These are phyloP conservation scores for Carex scoparia DNA, from an alignment of 176 grass and related monocot genomes.

Conservation along the genomic window DNA sequence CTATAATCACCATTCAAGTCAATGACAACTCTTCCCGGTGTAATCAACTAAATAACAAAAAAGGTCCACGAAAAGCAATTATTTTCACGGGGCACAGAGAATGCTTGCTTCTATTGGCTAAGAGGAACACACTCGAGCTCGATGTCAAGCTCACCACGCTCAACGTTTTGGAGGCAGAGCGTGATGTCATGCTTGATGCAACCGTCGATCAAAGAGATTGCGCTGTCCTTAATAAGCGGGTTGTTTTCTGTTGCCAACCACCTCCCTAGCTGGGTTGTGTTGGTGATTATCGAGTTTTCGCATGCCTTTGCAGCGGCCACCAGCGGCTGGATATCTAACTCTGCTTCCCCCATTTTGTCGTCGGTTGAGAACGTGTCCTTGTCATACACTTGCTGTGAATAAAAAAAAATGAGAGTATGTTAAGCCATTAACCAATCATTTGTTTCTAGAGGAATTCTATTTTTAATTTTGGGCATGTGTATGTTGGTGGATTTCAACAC, in stretches of 20 bases:
- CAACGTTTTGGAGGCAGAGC: conserved; percentile 75
- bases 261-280: conserved; percentile 54
- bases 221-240: conserved; percentile 53
- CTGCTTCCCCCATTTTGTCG: conserved; percentile 80
- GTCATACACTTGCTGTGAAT: conserved; percentile 68
- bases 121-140: conserved; percentile 97
- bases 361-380: conserved; percentile 89
- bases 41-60: conserved; percentile 13
- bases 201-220: conserved; percentile 49
- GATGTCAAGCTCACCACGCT: conserved; percentile 75
- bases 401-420: conserved; percentile 30
- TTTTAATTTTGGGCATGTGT: not conserved
- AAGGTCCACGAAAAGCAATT: not conserved
- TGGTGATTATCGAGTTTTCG: conserved; percentile 39
- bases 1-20: not conserved
- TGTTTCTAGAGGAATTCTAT: not conserved
- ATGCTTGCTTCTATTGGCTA: conserved; percentile 45
- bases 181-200: conserved; percentile 74
- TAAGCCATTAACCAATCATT: not conserved
- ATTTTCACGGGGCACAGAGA: conserved; percentile 1
- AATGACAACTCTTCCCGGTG: not conserved
- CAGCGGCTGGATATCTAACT: conserved; percentile 78
- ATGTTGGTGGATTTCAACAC: not conserved
- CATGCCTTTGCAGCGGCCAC: conserved; percentile 72
- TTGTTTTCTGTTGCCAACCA: conserved; percentile 59